Evolutionary conservation across 2,329 filamentous ascomycete genomes (phyloP).

Genomic region (Penicillium corylophilum): DNA sequence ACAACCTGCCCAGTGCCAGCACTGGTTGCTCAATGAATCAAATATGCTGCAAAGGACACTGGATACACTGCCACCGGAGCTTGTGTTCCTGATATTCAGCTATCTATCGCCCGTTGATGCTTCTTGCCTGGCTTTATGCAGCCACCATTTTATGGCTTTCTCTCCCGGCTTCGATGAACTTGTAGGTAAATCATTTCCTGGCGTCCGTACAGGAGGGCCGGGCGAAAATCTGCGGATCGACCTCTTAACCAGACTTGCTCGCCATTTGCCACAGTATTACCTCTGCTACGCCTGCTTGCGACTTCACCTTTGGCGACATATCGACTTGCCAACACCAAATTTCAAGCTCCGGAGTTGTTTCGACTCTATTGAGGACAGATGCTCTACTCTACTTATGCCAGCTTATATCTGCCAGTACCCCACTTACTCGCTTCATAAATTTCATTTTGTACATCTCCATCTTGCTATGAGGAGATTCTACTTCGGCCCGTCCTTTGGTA

Average conservation of each 20-base stretch:
- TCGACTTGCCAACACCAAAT: neutral
- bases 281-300: conserved; percentile 10
- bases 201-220: neutral
- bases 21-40: neutral
- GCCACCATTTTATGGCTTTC: neutral
- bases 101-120: neutral
- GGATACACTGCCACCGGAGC: neutral
- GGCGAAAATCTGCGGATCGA: neutral
- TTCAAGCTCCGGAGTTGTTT: neutral
- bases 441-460: conserved; percentile 10
- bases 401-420: neutral
- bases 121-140: conserved; percentile 1
- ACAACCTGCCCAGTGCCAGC: neutral
- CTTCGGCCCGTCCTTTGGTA: conserved; percentile 8
- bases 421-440: neutral
- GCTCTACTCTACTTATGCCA: neutral
- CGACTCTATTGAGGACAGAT: neutral
- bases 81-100: conserved; percentile 1
- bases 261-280: conserved; percentile 12
- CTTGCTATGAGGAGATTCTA: conserved; percentile 14
- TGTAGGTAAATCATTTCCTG: neutral
- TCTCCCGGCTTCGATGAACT: neutral
- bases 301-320: conserved; percentile 10
- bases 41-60: neutral
- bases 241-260: conserved; percentile 3